Base-by-base conservation (phyloP, 352 stramenopile species). In the Ophiocytium majus region DNA sequence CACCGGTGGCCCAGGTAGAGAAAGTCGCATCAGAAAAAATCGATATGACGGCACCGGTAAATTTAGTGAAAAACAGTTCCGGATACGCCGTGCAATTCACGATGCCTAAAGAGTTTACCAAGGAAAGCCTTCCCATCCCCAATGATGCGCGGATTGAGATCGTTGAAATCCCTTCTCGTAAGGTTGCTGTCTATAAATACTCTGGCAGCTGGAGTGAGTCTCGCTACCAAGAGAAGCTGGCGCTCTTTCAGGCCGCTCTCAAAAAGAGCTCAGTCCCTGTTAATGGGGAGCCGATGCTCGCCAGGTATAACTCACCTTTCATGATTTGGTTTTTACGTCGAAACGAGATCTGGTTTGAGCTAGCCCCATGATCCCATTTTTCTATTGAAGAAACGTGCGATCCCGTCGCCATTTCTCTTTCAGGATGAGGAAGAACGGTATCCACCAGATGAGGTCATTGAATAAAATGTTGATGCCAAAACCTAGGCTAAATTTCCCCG, bases 61-160 rank as follows among this genome's bases (percentile, higher is more conserved):
- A 23, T 71, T 71, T 28, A 71, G 19, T 28, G 19, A 71, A 71
- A 23, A 28, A 71, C 19, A 71, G 28, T 28, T 23, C 23, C 23
- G 28, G 57, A 23, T 71, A 28, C 19, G 28, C 57, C 57, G 28
- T 71, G 57, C 23, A 23, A 23, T 71, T 71, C 57, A 71, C 19
- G 23, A 71, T 71, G 57, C 57, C 57, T 71, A 23, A 23, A 28
- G 28, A 71, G 23, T 71, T 71, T 28, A 71, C 57, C 57, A 23
- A 23, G 19, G 57, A 71, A 71, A 71, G 19, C 28, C 28, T 71
- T 23, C 57, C 57, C 57, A 28, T 71, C 57, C 57, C 57, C 57
- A 71, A 23, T 71, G 57, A 71, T 71, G 57, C 23, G 57, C 23
- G 57, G 57, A 71, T 71, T 71, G 28, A 23, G 57, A 71, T 71